These are phyloP conservation scores for Datura wrightii DNA, from an alignment of 257 asterid species.

Conservation along the genomic window DNA sequence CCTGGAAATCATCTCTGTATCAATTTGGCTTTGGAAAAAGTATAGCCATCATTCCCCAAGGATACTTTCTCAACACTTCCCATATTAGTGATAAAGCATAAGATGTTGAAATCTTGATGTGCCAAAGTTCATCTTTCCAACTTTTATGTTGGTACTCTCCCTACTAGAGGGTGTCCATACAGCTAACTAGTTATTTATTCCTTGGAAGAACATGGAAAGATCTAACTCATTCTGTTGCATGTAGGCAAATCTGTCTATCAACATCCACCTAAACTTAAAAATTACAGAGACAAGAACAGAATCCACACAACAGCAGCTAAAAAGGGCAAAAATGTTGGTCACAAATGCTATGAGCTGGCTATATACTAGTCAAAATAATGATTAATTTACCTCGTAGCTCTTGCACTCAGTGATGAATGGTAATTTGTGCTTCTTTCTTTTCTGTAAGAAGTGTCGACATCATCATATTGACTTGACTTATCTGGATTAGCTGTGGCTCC, in stretches of 20 bases:
- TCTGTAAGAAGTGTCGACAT: slow-evolving; percentile 88
- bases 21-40: not conserved
- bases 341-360: not conserved
- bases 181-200: not conserved
- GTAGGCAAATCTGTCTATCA: not conserved
- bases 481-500: slow-evolving; percentile 86
- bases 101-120: not conserved
- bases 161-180: not conserved
- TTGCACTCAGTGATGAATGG: slow-evolving; percentile 83
- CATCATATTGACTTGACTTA: slow-evolving; percentile 85
- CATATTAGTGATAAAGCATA: not conserved
- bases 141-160: not conserved
- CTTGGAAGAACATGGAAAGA: not conserved
- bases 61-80: not conserved
- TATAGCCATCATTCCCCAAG: not conserved
- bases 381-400: slow-evolving; percentile 47
- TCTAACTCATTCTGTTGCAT: not conserved
- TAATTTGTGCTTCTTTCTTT: slow-evolving; percentile 88
- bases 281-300: not conserved
- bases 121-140: not conserved
- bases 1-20: not conserved
- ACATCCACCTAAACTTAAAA: not conserved
- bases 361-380: not conserved
- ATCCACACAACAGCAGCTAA: not conserved
- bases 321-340: not conserved